Percentiles rank a stretch among this genome's conserved stretches.
These are phyloP conservation scores for Ascochyta lentis DNA, from an alignment of 2,329 filamentous ascomycete genomes.

Conservation along the genomic window DNA sequence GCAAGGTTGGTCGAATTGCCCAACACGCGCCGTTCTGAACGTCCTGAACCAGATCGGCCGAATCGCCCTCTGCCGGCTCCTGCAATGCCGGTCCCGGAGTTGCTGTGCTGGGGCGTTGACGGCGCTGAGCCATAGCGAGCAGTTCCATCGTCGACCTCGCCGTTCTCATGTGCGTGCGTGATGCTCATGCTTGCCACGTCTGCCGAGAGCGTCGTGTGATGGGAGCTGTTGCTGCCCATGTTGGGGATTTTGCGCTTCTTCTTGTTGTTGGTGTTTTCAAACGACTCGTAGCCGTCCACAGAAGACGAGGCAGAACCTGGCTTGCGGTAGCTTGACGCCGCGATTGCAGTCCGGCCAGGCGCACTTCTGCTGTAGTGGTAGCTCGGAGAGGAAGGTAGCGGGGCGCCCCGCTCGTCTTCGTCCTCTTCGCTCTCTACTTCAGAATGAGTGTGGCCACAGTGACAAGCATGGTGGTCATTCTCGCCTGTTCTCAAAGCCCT, in stretches of 20 bases:
- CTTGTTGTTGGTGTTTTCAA: slow-evolving; percentile 99
- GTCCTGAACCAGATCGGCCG: slow-evolving; percentile 63
- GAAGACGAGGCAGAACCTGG: slow-evolving; percentile 69
- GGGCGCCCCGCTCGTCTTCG: slow-evolving; percentile 51
- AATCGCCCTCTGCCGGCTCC: slow-evolving; percentile 85
- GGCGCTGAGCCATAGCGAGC: slow-evolving; percentile 63
- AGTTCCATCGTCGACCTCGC: slow-evolving; percentile 54
- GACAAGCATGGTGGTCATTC: slow-evolving; percentile 58
- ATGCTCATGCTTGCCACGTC: slow-evolving; percentile 71
- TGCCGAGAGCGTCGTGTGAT: slow-evolving; percentile 64
- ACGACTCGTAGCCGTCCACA: slow-evolving; percentile 91
- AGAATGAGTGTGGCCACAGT: slow-evolving; percentile 54
- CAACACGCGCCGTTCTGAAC: slow-evolving; percentile 53
- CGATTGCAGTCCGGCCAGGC: slow-evolving; percentile 31
- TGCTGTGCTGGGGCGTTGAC: slow-evolving; percentile 57
- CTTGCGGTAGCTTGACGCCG: slow-evolving; percentile 46
- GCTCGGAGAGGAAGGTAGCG: slow-evolving; percentile 51
- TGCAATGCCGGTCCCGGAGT: slow-evolving; percentile 72
- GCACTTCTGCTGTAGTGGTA: slow-evolving; percentile 47
- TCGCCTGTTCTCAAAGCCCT: slow-evolving; percentile 55
- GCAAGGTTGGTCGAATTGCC: slow-evolving; percentile 51
- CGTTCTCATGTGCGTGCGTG: slow-evolving; percentile 50
- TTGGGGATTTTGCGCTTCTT: slow-evolving; percentile 98
- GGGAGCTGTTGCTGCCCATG: slow-evolving; percentile 71
- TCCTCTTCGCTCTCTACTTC: slow-evolving; percentile 68